Base-by-base conservation (phyloP, 768 basidiomycete species). In the Suillus decipiens region DNA sequence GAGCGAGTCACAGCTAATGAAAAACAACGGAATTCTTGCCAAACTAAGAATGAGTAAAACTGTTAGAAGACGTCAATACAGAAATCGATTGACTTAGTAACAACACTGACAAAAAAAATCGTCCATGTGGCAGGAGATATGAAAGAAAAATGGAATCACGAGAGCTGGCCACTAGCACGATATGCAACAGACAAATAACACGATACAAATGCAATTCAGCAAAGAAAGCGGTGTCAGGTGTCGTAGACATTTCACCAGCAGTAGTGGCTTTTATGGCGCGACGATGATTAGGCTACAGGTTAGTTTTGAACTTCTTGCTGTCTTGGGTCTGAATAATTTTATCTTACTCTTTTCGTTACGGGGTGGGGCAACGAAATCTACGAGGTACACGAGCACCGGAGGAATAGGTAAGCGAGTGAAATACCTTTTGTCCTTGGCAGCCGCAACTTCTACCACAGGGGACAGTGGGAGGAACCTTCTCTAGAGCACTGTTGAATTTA, bases 251-350 rank as follows among this genome's bases (percentile, higher is more conserved):
- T 39, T 37, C 22, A 28, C 22, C 24, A 24, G 24, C 8, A 10
- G 15, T 5, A 24, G 55, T 5, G 2, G 22, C n/a, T 17, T 17
- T 24, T 15, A 39, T 15, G 36, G 12, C 5, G 7, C 11, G 19
- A 12, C n/a, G 51, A 51, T 19, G 31, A 51, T 51, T n/a, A n/a
- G n/a, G 50, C 50, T 28, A 50, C 7, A 50, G 48, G 48, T 50
- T 28, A 7, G 48, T 19, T 51, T 51, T 51, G 17, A 33, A 51
- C 50, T 51, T 6, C 17, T 51, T 33, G 31, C 17, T 51, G 50
- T 31, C 50, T 33, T 19, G 9, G 33, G 5, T 24, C 9, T 28
- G 55, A 56, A 17, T 24, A 9, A 39, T 24, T 19, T 28, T 1
- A 39, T 17, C 17, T 56, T 39, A 15, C 8, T 39, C n/a, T 56